A percentile compares a stretch with the other conserved stretches of the same genome.
phyloP scores from a whole-genome alignment of 139 green algal genomes.

The Auxenochlorella pyrenoidosa region DNA sequence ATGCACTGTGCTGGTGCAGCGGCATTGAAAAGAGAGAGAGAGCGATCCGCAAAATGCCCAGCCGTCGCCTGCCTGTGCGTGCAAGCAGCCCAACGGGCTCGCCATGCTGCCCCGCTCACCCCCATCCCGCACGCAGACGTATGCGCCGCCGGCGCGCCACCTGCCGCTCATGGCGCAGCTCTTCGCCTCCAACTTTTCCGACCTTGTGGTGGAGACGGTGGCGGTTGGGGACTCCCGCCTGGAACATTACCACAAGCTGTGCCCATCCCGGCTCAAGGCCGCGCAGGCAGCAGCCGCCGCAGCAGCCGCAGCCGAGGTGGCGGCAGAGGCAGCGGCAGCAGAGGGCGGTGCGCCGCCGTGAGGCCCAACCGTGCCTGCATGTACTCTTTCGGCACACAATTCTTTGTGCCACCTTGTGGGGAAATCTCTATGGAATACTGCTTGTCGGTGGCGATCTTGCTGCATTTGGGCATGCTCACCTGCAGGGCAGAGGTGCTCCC shows the following conservation, averaged over 20 bases:
- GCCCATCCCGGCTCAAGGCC: background rate
- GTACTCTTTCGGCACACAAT: too few relatives aligned
- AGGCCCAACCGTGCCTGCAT: too few relatives aligned
- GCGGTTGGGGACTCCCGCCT: background rate
- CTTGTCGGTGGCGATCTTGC: too few relatives aligned
- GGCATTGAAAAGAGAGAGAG: too few relatives aligned
- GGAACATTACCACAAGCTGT: conserved; percentile 12
- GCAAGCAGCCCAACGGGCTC: background rate
- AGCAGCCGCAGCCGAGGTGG: background rate
- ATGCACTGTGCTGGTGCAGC: too few relatives aligned
- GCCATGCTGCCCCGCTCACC: background rate
- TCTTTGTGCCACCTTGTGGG: too few relatives aligned
- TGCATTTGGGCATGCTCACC: too few relatives aligned
- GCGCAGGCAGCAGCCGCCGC: background rate
- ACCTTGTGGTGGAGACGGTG: conserved; percentile 16
- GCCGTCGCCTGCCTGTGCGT: too few relatives aligned
- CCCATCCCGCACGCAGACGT: background rate
- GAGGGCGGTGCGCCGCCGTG: background rate
- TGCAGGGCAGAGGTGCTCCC: too few relatives aligned
- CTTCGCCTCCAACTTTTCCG: conserved; percentile 42
- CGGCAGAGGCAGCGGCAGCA: background rate
- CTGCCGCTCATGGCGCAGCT: conserved; percentile 44
- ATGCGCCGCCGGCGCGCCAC: background rate
- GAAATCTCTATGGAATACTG: too few relatives aligned
- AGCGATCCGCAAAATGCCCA: too few relatives aligned